Conservation (phyloP, 495 filamentous ascomycete species). For the Neurospora tetrasperma region DNA sequence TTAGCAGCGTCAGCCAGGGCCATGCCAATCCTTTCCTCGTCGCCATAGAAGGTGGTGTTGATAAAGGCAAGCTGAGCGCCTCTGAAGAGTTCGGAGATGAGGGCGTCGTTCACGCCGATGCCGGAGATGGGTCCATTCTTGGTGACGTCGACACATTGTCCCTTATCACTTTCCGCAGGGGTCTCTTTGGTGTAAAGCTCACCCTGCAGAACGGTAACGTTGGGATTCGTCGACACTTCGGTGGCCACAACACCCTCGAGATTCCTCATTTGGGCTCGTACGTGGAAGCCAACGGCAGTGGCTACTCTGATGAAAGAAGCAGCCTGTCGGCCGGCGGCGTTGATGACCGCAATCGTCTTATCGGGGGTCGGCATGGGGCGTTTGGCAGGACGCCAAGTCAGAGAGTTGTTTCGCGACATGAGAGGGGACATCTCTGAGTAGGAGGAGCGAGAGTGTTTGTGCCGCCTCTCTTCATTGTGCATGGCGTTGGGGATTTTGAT, state of each 20-base stretch:
- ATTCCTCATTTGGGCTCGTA: conserved; percentile 80
- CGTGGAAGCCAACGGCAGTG: conserved; percentile 79
- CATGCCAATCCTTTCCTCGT: conserved; percentile 81
- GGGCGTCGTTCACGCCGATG: conserved; percentile 41
- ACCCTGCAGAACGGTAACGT: conserved; percentile 75
- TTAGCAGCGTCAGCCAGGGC: conserved; percentile 85
- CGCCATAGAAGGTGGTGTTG: conserved; percentile 96
- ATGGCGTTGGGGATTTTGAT: conserved; percentile 22
- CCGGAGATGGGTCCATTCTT: conserved; percentile 33
- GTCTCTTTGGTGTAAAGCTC: conserved; percentile 59
- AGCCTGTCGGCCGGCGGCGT: conserved; percentile 84
- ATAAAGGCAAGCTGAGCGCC: conserved; percentile 87
- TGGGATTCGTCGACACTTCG: conserved; percentile 69
- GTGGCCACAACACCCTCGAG: conserved; percentile 71
- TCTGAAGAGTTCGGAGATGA: conserved; percentile 70
- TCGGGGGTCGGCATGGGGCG: conserved; percentile 42
- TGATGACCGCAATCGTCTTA: conserved; percentile 86
- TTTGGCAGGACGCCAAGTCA: conserved; percentile 42
- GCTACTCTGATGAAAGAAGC: conserved; percentile 89
- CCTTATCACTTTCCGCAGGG: conserved; percentile 24
- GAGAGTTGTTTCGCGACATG: conserved; percentile 36
- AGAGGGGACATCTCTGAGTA: conserved; percentile 42
- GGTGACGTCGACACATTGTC: conserved; percentile 27
- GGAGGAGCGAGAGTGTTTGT: conserved; percentile 44
- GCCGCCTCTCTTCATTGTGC: conserved; percentile 26